Base-by-base conservation (phyloP, 768 basidiomycete genomes). In the Panaeolus cyanescens region DNA sequence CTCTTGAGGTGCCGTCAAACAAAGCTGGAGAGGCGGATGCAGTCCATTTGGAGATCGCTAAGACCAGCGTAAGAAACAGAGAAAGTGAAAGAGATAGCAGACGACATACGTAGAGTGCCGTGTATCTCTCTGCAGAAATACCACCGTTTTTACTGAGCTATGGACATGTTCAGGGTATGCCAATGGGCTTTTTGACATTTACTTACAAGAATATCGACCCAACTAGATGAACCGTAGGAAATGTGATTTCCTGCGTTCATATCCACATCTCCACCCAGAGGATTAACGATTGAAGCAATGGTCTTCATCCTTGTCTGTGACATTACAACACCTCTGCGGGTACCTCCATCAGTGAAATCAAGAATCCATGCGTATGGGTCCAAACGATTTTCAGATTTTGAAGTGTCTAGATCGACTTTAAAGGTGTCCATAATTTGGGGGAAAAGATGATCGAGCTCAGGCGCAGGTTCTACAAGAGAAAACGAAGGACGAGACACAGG, bases 281-380 rank as follows among this genome's bases (percentile, higher is more conserved):
- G 81, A 68, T 88, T 83, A 39, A 89, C 77, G 3, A 89, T 77
- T 8, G 82, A 74, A 65, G 91, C 90, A 57, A 93, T 88, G 39
- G 89, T 90, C 59, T 83, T 82, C 84, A 93, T 85, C 53, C 89
- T 82, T 19, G 83, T 82, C 72, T 92, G 91, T 63, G 85, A 88
- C 79, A 92, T 83, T 13, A 92, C 85, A 42, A 93, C 70, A 20
- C 92, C 91, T 2, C 74, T 74, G 40, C 67, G 70, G 53, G 80
- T 75, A 0, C 83, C 83, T 20, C 79, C 79, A 53, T 79, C 75
- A 1, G 90, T 90, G 67, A 93, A 92, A 69, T 92, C 90, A 22
- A 93, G 81, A 12, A 87, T 76, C 90, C 92, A 93, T 1, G 80
- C 75, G 63, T 80, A 75, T 22, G 78, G 74, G 7, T 65, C 72